Percentiles rank a stretch among this genome's conserved stretches.
Conservation (phyloP, 192 early-diverging fungal genomes). For the Entophlyctis luteolus region DNA sequence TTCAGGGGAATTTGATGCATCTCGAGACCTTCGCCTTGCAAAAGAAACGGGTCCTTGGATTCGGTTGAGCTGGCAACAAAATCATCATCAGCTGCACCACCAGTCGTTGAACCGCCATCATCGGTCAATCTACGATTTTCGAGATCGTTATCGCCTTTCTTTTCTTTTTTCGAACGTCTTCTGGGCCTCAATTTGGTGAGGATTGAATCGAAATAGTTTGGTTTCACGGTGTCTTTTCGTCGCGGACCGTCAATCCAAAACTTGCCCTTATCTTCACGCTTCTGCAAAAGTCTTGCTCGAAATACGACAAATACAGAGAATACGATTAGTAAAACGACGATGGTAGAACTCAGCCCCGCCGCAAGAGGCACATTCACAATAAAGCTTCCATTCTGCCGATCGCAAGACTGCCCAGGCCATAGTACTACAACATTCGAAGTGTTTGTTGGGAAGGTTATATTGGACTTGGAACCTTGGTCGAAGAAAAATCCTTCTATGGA, state of each 20-base stretch:
- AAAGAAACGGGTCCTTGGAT: conserved; percentile 10
- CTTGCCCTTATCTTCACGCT: conserved; percentile 10
- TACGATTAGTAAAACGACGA: background rate
- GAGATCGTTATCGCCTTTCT: background rate
- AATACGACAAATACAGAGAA: background rate
- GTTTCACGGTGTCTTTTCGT: background rate
- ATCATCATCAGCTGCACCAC: background rate
- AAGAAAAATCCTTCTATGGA: background rate
- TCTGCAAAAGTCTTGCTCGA: background rate
- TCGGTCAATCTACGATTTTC: background rate
- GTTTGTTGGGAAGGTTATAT: background rate
- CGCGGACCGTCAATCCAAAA: conserved; percentile 19
- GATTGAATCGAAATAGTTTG: conserved; percentile 2
- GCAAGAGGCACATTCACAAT: conserved; percentile 17
- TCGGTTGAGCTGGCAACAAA: too few species aligned
- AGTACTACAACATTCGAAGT: conserved; percentile 1
- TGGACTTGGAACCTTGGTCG: background rate
- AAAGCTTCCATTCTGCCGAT: background rate
- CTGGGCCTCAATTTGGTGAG: conserved; percentile 1
- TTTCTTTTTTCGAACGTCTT: background rate
- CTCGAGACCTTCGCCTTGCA: background rate
- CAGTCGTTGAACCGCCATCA: background rate
- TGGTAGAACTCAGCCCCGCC: background rate
- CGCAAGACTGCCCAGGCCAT: background rate
- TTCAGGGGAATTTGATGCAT: conserved; percentile 18